Base-by-base conservation (phyloP, 306 rosid genomes). In the Vigna reflexopilosa region DNA sequence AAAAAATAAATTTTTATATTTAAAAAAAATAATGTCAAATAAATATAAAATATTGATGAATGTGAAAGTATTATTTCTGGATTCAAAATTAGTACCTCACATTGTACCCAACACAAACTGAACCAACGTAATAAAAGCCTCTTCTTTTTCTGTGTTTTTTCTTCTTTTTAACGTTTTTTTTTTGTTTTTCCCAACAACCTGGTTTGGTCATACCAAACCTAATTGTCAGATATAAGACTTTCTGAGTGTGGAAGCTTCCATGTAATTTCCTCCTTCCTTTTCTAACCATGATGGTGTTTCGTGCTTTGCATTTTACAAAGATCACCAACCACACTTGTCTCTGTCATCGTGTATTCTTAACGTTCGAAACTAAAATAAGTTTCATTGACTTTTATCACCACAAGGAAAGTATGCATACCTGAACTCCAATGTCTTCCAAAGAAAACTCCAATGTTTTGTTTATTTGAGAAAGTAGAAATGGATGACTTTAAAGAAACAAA, bases 211-310 rank as follows among this genome's bases (percentile, higher is more conserved):
- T 30, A 69, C 48, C 51, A 57, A 68, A 44, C 70, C 58, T 26
- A 19, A 5, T 56, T 69, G 70, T 26, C 30, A 2, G 7, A 0
- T 3, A 9, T 20, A 26, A 42, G 7, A 54, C 42, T 65, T 73
- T 65, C 26, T 22, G 1, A 14, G 7, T 1, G 17, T 3, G 63
- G 85, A 52, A 82, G 48, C 64, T 84, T 84, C 87, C 77, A 50
- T 0, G 87, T 14, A 84, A 40, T 73, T 84, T 81, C 87, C 76
- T 76, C 51, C 57, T 30, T 67, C 6, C 0, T 49, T 51, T 3
- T 42, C 16, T 11, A 6, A 4, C 32, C 32, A 38, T 17, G 6
- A 14, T 17, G 71, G 55, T 77, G 56, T 20, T 22, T 36, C 14
- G 79, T 30, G 71, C 44, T 14, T 2, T 5, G 30, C 20, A 61